Percentiles rank a stretch among this genome's conserved stretches.
phyloP scores from a whole-genome alignment of 1,284 basidiomycete genomes.

The Agaricales sp. region DNA sequence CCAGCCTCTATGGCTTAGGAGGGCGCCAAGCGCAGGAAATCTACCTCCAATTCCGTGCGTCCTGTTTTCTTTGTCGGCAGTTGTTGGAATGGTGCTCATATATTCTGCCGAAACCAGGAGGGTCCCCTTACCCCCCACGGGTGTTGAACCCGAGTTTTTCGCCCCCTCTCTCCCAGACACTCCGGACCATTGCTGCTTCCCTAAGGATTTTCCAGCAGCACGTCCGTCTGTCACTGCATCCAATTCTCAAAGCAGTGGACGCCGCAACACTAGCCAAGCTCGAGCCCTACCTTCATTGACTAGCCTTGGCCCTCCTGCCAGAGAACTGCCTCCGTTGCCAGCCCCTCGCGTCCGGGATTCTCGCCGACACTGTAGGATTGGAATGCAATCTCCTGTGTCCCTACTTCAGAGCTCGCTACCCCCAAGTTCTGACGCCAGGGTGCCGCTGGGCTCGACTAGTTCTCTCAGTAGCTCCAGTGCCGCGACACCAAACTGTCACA shows the following conservation, averaged over 20 bases:
- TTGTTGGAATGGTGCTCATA: no score
- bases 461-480: no score
- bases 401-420: neutral
- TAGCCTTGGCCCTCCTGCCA: no score
- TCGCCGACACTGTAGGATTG: neutral
- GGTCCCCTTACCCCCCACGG: neutral
- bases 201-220: neutral
- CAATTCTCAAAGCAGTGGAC: no score
- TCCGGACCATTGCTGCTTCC: neutral
- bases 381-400: neutral
- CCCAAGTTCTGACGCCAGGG: neutral
- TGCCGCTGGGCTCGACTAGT: no score
- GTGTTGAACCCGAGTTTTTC: neutral
- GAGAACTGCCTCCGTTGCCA: neutral
- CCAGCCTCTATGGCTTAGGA: neutral
- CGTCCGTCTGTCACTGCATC: neutral
- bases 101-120: neutral
- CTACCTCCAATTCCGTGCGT: neutral
- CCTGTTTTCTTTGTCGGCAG: neutral
- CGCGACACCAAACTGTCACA: neutral
- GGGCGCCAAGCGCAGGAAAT: neutral
- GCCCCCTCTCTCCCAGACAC: neutral
- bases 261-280: no score
- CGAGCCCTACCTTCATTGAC: no score
- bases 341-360: neutral